Evolutionary conservation across 2,329 filamentous ascomycete species (phyloP), one percentile per base, ranked within the genome.

Genomic region (Colletotrichum agaves): DNA sequence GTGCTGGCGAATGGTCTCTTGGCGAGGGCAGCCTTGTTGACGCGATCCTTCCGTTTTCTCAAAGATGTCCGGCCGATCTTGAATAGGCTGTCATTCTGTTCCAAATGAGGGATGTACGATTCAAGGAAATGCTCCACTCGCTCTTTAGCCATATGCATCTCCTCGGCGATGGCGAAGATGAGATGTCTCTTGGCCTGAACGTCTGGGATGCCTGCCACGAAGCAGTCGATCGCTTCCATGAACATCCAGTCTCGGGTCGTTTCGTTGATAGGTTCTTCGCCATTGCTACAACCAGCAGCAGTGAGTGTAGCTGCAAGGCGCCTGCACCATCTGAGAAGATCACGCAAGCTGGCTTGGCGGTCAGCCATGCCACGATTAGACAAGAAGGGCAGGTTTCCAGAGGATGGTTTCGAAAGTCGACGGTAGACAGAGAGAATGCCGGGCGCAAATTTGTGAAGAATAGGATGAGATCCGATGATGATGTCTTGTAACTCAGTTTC

Each of bases 181-280:
- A 97, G 81, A 4, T 83, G 79, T 52, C 82, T 80, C 56, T 89
- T 88, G 33, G 89, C 81, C 12, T 87, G 83, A 33, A 85, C 84
- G 63, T 91, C 91, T 10, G 91, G 90, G 50, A 96, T 83, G 75
- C 91, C 93, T 61, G 92, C 93, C 46, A 93, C 90, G 77, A 99
- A 98, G 75, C 94, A 97, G 78, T 99, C 96, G 59, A 96, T 86
- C 0, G 94, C 93, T 76, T 99, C 96, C 81, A 97, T 88, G 74
- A 98, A 98, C 78, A 98, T 97, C 73, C 91, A 89, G 74, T 98
- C 91, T 71, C 88, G 84, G 0, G 88, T 88, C 2, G 86, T 87
- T 73, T 95, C 92, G n/a, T 85, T 88, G 21, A 94, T 88, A 0
- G 90, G 84, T 76, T 96, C 92, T 19, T 87, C 84, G 11, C 89